Conservation (phyloP, 2,329 filamentous ascomycete species). For the Gyromitra esculenta region DNA sequence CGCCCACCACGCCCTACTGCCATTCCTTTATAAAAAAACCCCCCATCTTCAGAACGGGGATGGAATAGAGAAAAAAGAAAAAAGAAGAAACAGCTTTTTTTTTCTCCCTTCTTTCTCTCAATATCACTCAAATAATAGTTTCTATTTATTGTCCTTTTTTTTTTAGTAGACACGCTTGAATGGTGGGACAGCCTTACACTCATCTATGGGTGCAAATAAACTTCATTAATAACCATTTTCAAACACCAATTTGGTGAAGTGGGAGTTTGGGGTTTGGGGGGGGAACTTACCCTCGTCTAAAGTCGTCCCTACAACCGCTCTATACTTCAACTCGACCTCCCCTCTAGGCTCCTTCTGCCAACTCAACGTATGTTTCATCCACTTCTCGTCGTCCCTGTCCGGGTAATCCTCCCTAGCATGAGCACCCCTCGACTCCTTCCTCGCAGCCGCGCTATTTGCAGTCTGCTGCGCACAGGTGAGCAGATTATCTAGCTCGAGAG, state of each 20-base stretch:
- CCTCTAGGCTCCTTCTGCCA: conserved; percentile 95
- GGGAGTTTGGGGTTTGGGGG: neutral
- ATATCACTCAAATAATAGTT: neutral
- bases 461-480: conserved; percentile 95
- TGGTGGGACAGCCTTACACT: conserved; percentile 95
- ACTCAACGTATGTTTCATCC: conserved; percentile 86
- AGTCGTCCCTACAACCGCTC: conserved; percentile 81
- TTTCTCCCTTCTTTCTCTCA: too few relatives aligned
- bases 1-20: neutral
- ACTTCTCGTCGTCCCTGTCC: conserved; percentile 81
- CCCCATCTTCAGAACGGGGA: neutral
- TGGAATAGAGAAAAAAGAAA: neutral
- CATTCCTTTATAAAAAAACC: neutral
- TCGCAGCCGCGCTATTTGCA: conserved; percentile 85
- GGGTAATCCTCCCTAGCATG: conserved; percentile 97
- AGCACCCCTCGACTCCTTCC: conserved; percentile 96
- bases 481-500: conserved; percentile 91
- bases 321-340: conserved; percentile 85
- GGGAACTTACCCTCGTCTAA: conserved; percentile 75
- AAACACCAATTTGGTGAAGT: neutral
- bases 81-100: conserved; percentile 19
- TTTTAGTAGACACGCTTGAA: conserved; percentile 91
- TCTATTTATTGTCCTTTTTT: too few relatives aligned
- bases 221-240: neutral
- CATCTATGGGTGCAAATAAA: conserved; percentile 61